Percentiles rank a stretch among this genome's conserved stretches.
These are phyloP conservation scores for Hyphodiscus hymeniophilus DNA, from an alignment of 495 filamentous ascomycete genomes.

Conservation along the genomic window DNA sequence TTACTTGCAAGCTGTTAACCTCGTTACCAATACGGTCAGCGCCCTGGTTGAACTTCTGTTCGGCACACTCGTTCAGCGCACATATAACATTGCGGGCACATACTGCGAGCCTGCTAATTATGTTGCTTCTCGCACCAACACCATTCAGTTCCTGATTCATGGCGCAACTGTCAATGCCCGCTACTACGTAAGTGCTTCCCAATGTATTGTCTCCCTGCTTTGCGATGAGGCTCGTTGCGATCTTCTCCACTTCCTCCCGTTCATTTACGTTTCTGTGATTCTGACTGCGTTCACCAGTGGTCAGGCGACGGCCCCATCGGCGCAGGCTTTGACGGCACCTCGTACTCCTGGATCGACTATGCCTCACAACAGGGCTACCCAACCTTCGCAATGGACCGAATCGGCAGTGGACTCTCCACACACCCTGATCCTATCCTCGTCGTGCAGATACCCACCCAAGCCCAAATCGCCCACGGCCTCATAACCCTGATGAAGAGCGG, in stretches of 20 bases:
- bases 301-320: background rate
- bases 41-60: background rate
- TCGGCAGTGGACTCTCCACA: slow-evolving; percentile 19
- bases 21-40: background rate
- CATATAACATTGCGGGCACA: slow-evolving; percentile 37
- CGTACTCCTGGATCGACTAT: slow-evolving; percentile 17
- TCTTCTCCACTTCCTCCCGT: no score
- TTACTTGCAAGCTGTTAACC: background rate
- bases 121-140: background rate
- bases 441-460: slow-evolving; percentile 18
- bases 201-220: no score
- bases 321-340: background rate
- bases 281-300: background rate
- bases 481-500: slow-evolving; percentile 2
- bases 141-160: slow-evolving; percentile 21
- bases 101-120: slow-evolving; percentile 35
- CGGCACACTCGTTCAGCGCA: slow-evolving; percentile 28
- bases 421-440: slow-evolving; percentile 16
- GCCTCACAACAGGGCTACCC: slow-evolving; percentile 20
- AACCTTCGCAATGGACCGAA: slow-evolving; percentile 22
- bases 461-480: slow-evolving; percentile 17
- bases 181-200: slow-evolving; percentile 12
- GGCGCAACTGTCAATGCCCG: slow-evolving; percentile 17
- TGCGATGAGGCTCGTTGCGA: no score
- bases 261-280: no score